A percentile compares a stretch with the other conserved stretches of the same genome.
Conservation (phyloP, 169 alveolate species). For the Eimeria praecox region DNA sequence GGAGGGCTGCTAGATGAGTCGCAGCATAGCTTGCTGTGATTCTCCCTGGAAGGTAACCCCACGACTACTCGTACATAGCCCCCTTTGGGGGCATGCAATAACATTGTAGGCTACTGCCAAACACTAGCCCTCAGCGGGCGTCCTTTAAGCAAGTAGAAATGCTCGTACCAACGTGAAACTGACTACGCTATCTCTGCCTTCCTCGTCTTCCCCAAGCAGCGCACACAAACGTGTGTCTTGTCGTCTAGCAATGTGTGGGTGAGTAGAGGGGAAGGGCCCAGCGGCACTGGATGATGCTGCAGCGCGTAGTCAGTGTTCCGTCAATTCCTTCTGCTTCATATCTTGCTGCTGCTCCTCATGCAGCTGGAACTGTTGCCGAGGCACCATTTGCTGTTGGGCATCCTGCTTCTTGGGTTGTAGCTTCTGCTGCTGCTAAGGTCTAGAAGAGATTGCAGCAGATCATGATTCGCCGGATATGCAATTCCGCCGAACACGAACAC, state of each 20-base stretch:
- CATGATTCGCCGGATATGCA: not conserved
- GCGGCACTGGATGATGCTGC: not conserved
- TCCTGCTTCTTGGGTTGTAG: not conserved
- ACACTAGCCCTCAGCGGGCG: not conserved
- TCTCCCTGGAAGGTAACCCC: not conserved
- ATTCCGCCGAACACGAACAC: not conserved
- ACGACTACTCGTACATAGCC: not conserved
- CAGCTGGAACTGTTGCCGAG: not conserved
- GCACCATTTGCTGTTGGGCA: not conserved
- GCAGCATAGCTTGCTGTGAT: not conserved
- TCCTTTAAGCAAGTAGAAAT: not conserved
- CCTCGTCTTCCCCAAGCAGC: too few relatives aligned
- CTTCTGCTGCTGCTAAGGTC: not conserved
- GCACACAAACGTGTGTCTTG: too few relatives aligned
- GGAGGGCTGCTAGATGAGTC: not conserved
- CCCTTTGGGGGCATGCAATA: not conserved
- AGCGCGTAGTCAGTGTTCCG: not conserved
- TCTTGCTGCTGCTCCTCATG: not conserved
- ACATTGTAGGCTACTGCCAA: not conserved
- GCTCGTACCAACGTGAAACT: not conserved
- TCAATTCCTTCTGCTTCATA: not conserved
- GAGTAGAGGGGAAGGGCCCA: not conserved
- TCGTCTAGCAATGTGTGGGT: too few relatives aligned
- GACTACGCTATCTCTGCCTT: too few relatives aligned
- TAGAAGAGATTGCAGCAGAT: not conserved